Evolutionary conservation across 106 monocot genomes (phyloP), one percentile per base, ranked within the genome.

Genomic region (Cymbidium sinense): DNA sequence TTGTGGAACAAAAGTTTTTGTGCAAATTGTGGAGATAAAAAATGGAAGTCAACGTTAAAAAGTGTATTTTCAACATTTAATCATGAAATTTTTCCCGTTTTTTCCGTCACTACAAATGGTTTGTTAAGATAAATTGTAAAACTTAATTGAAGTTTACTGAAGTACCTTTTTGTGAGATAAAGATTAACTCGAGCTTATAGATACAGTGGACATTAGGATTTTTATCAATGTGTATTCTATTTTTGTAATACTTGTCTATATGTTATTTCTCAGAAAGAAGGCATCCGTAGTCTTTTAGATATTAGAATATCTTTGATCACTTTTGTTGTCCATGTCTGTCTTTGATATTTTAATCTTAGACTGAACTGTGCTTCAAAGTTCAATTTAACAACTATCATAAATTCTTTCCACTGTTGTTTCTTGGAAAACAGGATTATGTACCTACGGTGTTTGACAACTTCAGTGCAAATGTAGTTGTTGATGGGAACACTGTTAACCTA

Each of bases 381-480:
- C 64, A 64, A 64, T 64, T 64, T 27, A 64, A 27, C 4, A 33
- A 67, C 12, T 31, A 15, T 67, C 15, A 67, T 31, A 31, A 31
- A 11, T 67, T 67, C 31, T 67, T 67, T 33, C 29, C 33, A 4
- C 15, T 33, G 15, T 25, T 67, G 17, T 33, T 21, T 67, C 0
- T 67, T 67, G 67, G 33, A 67, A 34, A 67, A 35, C 35, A 71
- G 71, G 71, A 71, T 39, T 71, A 71, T 39, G 71, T 71, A 19
- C 71, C 71, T 5, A 71, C 71, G 0, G 71, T 71, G 21, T 71
- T 71, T 71, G 71, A 71, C 37, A 71, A 71, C 34, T 71, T 71
- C 37, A 71, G 71, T 71, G 71, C 71, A 71, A 71, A 71, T 71
- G 71, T 71, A 39, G 71, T 71, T 35, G 71, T 71, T 23, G 71